Evolutionary conservation across 495 filamentous ascomycete genomes (phyloP).

Genomic region (Penicillium diatomitis): DNA sequence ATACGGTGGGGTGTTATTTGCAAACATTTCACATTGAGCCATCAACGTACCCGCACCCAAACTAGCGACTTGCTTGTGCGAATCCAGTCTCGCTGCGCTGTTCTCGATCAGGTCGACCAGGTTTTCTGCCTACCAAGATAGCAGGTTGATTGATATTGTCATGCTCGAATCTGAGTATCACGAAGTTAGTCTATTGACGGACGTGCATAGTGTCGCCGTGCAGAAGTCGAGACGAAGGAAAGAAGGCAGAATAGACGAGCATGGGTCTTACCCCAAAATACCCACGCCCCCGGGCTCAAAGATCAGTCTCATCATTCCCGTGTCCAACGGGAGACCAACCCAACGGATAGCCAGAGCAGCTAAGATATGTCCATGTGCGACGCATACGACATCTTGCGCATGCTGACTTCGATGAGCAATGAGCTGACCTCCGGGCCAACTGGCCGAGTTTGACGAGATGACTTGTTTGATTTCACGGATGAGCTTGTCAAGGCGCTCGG

Average conservation of each 20-base stretch:
- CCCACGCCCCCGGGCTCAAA: constrained; percentile 8
- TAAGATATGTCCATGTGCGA: constrained; percentile 10
- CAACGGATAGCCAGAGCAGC: constrained; percentile 9
- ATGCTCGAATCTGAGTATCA: constrained; percentile 5
- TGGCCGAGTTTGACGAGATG: not conserved
- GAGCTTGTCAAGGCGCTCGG: constrained; percentile 2
- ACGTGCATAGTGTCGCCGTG: too few relatives aligned
- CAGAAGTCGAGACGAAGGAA: too few relatives aligned
- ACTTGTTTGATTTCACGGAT: not conserved
- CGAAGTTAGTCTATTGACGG: not conserved
- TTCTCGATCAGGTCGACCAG: constrained; percentile 14
- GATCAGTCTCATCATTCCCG: constrained; percentile 6
- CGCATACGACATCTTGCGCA: constrained; percentile 8
- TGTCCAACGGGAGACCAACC: constrained; percentile 4
- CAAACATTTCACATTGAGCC: too few relatives aligned
- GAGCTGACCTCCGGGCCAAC: constrained; percentile 2
- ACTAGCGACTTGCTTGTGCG: not conserved
- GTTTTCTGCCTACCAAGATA: constrained; percentile 6
- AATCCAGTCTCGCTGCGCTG: not conserved
- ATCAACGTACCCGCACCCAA: too few relatives aligned
- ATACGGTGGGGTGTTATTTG: too few relatives aligned
- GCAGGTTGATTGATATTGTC: constrained; percentile 7
- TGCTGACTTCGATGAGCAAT: not conserved
- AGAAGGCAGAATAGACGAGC: not conserved
- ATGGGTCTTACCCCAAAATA: constrained; percentile 4